phyloP scores from a whole-genome alignment of 2,329 filamentous ascomycete species.

The Pseudogymnoascus sp. region DNA sequence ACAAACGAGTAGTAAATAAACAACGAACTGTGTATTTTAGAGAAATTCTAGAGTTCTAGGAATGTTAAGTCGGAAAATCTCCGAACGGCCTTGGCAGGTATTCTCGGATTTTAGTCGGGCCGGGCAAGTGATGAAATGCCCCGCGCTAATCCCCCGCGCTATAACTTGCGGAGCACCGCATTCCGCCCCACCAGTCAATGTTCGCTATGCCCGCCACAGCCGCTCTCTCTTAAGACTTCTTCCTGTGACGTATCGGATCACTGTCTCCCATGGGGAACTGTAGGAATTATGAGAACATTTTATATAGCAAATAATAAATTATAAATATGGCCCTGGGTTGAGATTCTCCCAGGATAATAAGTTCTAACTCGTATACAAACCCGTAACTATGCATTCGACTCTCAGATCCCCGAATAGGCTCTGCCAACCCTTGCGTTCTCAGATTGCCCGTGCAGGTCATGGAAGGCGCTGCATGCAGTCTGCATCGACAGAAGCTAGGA shows the following conservation, averaged over 20 bases:
- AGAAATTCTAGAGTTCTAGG: neutral
- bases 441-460: neutral
- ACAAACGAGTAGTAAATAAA: neutral
- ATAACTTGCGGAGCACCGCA: neutral
- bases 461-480: neutral
- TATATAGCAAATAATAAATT: neutral
- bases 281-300: constrained; percentile 1
- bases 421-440: neutral
- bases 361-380: neutral
- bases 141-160: neutral
- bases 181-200: constrained; percentile 4
- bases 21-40: neutral
- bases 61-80: neutral
- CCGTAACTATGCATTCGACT: neutral
- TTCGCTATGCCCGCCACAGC: neutral
- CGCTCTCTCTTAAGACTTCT: neutral
- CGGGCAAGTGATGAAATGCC: neutral
- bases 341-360: neutral
- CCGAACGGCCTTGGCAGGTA: neutral
- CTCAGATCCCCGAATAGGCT: constrained; percentile 5
- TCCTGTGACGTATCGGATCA: neutral
- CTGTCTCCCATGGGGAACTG: neutral
- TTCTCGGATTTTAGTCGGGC: neutral
- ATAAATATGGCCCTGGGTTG: neutral
- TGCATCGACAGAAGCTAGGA: constrained; percentile 16